A percentile compares a stretch with the other conserved stretches of the same genome.
Evolutionary conservation across 208 protist genomes (phyloP).

Genomic region (Leishmania arabica): DNA sequence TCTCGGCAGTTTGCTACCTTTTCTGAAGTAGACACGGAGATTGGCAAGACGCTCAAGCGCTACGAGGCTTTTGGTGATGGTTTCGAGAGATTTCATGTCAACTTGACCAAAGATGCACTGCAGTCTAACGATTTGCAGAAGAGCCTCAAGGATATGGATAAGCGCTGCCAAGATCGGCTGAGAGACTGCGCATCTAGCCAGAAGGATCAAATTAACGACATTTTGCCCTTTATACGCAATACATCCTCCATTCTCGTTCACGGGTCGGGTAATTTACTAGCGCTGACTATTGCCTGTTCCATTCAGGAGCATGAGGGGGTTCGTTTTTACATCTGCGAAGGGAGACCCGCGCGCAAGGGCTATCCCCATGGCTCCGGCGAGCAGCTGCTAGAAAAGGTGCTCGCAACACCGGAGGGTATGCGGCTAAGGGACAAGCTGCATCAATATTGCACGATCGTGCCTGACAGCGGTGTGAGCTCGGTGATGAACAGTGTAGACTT

Average conservation of each 20-base stretch:
- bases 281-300: conserved; percentile 74
- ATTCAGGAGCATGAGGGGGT: conserved; percentile 84
- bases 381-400: conserved; percentile 51
- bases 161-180: conserved; percentile 52
- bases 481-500: conserved; percentile 94
- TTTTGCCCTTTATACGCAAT: conserved; percentile 81
- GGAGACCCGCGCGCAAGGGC: conserved; percentile 45
- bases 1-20: conserved; percentile 71
- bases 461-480: conserved; percentile 86
- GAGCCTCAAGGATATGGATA: conserved; percentile 69
- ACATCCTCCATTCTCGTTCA: conserved; percentile 84
- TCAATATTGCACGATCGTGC: conserved; percentile 83
- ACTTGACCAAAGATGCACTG: conserved; percentile 66
- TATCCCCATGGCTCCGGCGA: conserved; percentile 63
- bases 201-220: conserved; percentile 85
- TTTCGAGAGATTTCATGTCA: conserved; percentile 75
- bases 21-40: conserved; percentile 80
- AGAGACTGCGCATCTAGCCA: conserved; percentile 73
- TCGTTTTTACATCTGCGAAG: conserved; percentile 88
- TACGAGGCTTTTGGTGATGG: conserved; percentile 81
- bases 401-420: conserved; percentile 62
- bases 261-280: conserved; percentile 76
- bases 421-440: conserved; percentile 57
- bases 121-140: conserved; percentile 50
- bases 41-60: conserved; percentile 60